phyloP scores from a whole-genome alignment of 805 yeast genomes.

The Debaryomyces maramus region DNA sequence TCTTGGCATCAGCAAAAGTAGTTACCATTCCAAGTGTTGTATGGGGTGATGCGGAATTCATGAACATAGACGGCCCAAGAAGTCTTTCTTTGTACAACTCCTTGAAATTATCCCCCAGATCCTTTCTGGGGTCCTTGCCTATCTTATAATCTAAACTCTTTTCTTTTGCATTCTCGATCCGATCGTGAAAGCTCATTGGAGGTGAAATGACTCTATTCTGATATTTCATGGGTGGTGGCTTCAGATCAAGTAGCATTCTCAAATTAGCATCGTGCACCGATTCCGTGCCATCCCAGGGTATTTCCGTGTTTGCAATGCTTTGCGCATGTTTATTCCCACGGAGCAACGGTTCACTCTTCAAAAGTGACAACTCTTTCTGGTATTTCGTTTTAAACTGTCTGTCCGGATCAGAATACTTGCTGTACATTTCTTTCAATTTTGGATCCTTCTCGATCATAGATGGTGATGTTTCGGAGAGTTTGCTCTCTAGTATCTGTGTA shows the following conservation, averaged over 20 bases:
- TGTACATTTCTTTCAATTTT: conserved; percentile 13
- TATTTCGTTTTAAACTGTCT: conserved; percentile 9
- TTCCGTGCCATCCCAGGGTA: conserved; percentile 37
- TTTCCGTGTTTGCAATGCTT: conserved; percentile 20
- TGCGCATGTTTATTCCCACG: conserved; percentile 30
- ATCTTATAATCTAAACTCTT: conserved; percentile 62
- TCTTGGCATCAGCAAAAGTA: conserved; percentile 71
- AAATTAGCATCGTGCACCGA: conserved; percentile 23
- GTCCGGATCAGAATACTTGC: conserved; percentile 14
- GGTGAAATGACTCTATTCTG: conserved; percentile 15
- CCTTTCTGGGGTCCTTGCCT: conserved; percentile 31
- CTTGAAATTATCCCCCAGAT: conserved; percentile 53
- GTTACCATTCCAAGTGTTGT: conserved; percentile 53
- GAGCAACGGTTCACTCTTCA: conserved; percentile 32
- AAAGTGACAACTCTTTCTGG: conserved; percentile 20
- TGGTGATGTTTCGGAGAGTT: conserved; percentile 16
- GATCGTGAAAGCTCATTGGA: conserved; percentile 26
- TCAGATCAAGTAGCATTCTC: conserved; percentile 34
- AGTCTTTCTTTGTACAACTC: conserved; percentile 65
- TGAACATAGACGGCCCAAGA: conserved; percentile 53
- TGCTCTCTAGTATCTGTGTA: conserved; percentile 32
- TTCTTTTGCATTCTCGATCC: conserved; percentile 64
- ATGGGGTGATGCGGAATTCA: conserved; percentile 40
- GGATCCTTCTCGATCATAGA: conserved; percentile 20
- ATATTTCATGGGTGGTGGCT: conserved; percentile 19